These are phyloP conservation scores for Flaveria brownii DNA, from an alignment of 129 eudicot genomes.

Conservation along the genomic window DNA sequence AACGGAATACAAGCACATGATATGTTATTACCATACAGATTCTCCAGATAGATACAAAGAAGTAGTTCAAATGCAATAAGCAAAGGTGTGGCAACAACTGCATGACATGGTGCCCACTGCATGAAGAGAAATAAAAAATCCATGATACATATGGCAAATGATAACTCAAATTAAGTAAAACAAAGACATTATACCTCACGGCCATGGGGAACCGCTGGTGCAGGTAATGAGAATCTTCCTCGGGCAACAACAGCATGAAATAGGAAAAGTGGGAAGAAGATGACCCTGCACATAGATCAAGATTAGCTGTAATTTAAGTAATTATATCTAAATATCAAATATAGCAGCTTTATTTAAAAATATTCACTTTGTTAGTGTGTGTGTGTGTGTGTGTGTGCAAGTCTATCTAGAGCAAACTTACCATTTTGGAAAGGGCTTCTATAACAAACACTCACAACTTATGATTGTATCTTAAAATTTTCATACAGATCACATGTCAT, in stretches of 20 bases:
- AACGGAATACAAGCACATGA: background rate
- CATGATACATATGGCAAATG: conserved; percentile 5
- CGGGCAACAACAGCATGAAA: conserved; percentile 92
- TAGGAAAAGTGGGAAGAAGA: conserved; percentile 80
- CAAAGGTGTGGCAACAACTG: conserved; percentile 88
- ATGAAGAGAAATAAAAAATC: conserved; percentile 8
- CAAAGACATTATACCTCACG: conserved; percentile 61
- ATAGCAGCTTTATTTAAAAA: conserved; percentile 11
- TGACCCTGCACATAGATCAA: conserved; percentile 53
- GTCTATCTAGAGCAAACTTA: background rate
- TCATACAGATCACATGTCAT: conserved; percentile 2
- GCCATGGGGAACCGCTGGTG: conserved; percentile 96
- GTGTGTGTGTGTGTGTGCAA: background rate
- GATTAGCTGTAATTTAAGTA: background rate
- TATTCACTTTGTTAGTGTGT: conserved; percentile 5
- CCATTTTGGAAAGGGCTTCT: background rate
- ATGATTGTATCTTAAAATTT: background rate
- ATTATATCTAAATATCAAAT: conserved; percentile 7
- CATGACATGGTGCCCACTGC: conserved; percentile 99
- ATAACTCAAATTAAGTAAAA: conserved; percentile 7
- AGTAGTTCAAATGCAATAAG: conserved; percentile 90
- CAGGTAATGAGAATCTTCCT: conserved; percentile 93
- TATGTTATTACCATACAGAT: conserved; percentile 51
- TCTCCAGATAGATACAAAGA: conserved; percentile 84
- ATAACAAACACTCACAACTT: conserved; percentile 2